Percentiles rank a stretch among this genome's conserved stretches.
phyloP scores from a whole-genome alignment of 495 filamentous ascomycete genomes.

The Xylaria curta region DNA sequence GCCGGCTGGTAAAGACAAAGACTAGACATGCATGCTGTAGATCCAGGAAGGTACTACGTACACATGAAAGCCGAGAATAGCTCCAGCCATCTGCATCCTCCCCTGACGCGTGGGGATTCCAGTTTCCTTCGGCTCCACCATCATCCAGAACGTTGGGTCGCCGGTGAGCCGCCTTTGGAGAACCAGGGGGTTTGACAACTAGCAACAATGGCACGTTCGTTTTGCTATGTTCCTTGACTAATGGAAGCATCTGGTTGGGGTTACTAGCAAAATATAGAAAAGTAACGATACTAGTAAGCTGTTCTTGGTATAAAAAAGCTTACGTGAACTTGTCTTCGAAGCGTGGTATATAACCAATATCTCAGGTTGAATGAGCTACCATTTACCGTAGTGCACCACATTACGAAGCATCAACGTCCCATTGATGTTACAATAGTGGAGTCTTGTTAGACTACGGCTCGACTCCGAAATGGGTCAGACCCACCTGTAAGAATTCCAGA shows the following conservation, averaged over 20 bases:
- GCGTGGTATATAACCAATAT: background rate
- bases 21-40: conserved; percentile 11
- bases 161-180: conserved; percentile 6
- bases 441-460: conserved; percentile 17
- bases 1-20: background rate
- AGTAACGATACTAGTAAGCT: background rate
- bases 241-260: background rate
- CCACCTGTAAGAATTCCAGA: conserved; percentile 24
- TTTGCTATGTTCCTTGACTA: background rate
- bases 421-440: conserved; percentile 19
- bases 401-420: background rate
- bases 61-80: conserved; percentile 10
- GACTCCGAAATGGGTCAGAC: conserved; percentile 21
- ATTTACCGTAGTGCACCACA: background rate
- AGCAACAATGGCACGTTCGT: background rate
- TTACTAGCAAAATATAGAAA: background rate
- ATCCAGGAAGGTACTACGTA: background rate
- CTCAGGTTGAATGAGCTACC: background rate
- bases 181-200: background rate
- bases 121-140: conserved; percentile 13
- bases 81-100: background rate
- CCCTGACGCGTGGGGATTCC: background rate
- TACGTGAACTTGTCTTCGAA: background rate
- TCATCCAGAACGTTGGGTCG: conserved; percentile 24
- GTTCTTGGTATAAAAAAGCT: background rate